A percentile compares a stretch with the other conserved stretches of the same genome.
These are phyloP conservation scores for Colletotrichum liaoningense DNA, from an alignment of 2,329 filamentous ascomycete genomes.

Conservation along the genomic window DNA sequence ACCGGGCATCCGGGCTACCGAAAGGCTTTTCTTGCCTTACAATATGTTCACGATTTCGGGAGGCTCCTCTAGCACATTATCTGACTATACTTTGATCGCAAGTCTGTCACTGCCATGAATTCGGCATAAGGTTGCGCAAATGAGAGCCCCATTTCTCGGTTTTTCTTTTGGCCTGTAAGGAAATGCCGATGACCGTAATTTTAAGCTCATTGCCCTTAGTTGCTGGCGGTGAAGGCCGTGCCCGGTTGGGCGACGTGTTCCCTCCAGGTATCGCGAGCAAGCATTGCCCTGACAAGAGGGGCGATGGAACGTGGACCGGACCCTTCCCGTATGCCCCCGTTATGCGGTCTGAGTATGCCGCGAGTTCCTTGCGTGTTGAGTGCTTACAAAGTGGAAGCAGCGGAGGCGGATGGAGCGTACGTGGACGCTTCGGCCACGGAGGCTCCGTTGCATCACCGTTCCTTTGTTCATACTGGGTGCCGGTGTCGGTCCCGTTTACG, in stretches of 20 bases:
- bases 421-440: neutral
- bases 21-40: neutral
- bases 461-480: neutral
- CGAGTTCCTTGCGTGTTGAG: neutral
- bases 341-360: neutral
- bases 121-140: constrained; percentile 9
- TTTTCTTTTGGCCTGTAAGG: neutral
- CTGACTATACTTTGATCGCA: neutral
- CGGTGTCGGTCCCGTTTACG: neutral
- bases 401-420: neutral
- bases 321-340: constrained; percentile 16
- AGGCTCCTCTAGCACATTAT: neutral
- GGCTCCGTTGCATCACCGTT: neutral
- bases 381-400: neutral
- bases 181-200: constrained; percentile 15
- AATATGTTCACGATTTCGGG: neutral
- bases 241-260: constrained; percentile 22
- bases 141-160: constrained; percentile 1
- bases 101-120: neutral
- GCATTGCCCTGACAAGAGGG: constrained; percentile 19
- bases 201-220: constrained; percentile 18
- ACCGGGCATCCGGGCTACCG: neutral
- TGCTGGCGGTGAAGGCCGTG: constrained; percentile 5
- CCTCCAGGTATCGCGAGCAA: constrained; percentile 1
- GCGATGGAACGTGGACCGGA: constrained; percentile 6